These are phyloP conservation scores for Coelastrella sp. DNA, from an alignment of 139 green algal genomes.

Conservation along the genomic window DNA sequence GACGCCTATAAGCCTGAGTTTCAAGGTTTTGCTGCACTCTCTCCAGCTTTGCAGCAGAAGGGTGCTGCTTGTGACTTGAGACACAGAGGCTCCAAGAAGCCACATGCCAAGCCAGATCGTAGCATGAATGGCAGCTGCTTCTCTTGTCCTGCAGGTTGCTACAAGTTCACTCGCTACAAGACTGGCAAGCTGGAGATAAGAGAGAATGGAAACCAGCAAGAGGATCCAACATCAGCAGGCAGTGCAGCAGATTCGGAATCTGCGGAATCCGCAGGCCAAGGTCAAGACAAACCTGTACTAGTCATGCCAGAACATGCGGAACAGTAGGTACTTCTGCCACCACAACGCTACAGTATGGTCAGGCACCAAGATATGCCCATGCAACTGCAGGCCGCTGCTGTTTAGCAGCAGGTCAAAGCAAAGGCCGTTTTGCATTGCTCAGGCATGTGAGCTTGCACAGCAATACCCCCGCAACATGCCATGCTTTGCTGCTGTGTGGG, in stretches of 20 bases:
- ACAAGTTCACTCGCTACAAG: constrained; percentile 67
- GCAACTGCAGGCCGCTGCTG: not conserved
- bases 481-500: not conserved
- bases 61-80: no score
- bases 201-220: not conserved
- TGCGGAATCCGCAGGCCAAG: not conserved
- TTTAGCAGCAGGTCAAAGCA: not conserved
- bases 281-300: constrained; percentile 47
- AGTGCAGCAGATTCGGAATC: constrained; percentile 9
- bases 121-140: not conserved
- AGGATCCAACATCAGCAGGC: constrained; percentile 5
- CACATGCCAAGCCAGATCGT: not conserved
- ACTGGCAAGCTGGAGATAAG: constrained; percentile 7
- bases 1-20: no score
- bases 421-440: no score
- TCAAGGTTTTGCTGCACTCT: no score
- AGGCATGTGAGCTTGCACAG: not conserved
- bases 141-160: constrained; percentile 20
- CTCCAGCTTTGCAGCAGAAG: no score
- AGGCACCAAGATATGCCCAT: no score
- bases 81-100: not conserved
- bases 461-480: not conserved
- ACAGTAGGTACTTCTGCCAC: constrained; percentile 26
- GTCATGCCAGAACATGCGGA: constrained; percentile 50
- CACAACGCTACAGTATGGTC: no score